Evolutionary conservation across 805 yeast species (phyloP), one percentile per base, ranked within the genome.

Genomic region (Hagleromyces aurorensis): DNA sequence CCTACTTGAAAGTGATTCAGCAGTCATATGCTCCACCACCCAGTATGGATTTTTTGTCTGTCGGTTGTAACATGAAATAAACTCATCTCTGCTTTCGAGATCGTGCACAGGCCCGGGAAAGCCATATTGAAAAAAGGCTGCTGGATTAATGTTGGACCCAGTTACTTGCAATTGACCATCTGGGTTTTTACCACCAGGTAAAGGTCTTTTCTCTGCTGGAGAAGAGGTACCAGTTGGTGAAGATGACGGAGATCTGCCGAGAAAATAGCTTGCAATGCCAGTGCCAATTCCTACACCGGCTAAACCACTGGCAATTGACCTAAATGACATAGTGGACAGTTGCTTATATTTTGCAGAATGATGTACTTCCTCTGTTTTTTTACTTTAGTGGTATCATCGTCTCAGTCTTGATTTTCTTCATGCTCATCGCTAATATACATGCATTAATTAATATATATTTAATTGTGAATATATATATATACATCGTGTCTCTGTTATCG

Each of bases 21-120:
- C 70, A 1, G 96, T 85, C 32, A 87, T 67, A 51, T 87, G 96
- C 58, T 89, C 96, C 19, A 87, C 64, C 13, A 79, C 76, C 78
- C 83, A 85, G 54, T 75, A 74, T 15, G 98, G 98, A 49, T 84
- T 85, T 36, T 87, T 69, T 19, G 76, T 80, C 38, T 77, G 70
- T 42, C 98, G 70, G 51, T 91, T 89, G 56, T 76, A 91, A 44
- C 91, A 83, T 32, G 91, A 74, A 12, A 89, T 71, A 54, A 79
- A 91, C 59, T 86, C 96, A 33, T 67, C 64, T 38, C 84, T 67
- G 7, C 64, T 71, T 33, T 74, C 73, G 35, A 89, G 57, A 51
- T 91, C 98, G 55, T 85, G 93, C 18, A 82, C 69, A 0, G 97
- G 97, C 2, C 96, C 95, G 0, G 97, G 98, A 48, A 83, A 85